Evolutionary conservation across 495 filamentous ascomycete species (phyloP).

Genomic region (Penicillium herquei): DNA sequence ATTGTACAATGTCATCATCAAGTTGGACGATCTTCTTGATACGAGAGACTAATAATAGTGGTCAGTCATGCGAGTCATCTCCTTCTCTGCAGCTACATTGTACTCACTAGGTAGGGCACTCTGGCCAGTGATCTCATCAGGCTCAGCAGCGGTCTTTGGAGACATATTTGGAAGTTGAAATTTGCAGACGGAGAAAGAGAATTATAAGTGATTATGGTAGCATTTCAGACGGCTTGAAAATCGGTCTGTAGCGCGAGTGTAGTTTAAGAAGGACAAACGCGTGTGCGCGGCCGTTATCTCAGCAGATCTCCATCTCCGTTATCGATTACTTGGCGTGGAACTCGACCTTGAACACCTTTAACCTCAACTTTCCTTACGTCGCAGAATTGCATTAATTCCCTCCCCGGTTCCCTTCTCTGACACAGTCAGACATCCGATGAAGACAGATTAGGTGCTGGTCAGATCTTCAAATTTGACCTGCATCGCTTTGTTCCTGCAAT

Average conservation of each 20-base stretch:
- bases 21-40: constrained; percentile 90
- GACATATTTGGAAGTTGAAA: constrained; percentile 57
- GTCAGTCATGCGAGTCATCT: constrained; percentile 9
- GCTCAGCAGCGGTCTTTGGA: constrained; percentile 82
- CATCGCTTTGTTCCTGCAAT: constrained; percentile 5
- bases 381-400: constrained; percentile 4
- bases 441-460: not conserved
- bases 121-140: constrained; percentile 78
- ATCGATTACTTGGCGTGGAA: constrained; percentile 31
- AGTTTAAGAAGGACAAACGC: constrained; percentile 21
- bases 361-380: not conserved
- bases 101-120: constrained; percentile 80
- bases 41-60: constrained; percentile 65
- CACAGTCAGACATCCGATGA: not conserved
- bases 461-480: constrained; percentile 1
- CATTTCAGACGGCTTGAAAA: not conserved
- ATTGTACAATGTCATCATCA: constrained; percentile 79
- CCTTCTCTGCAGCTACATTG: not conserved
- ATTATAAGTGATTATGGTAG: not conserved
- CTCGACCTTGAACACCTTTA: constrained; percentile 13
- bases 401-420: not conserved
- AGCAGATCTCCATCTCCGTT: constrained; percentile 27
- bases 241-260: constrained; percentile 6
- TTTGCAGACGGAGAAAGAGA: not conserved
- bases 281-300: constrained; percentile 31